Conservation (phyloP, 805 yeast species). For the Candida oleophila region DNA sequence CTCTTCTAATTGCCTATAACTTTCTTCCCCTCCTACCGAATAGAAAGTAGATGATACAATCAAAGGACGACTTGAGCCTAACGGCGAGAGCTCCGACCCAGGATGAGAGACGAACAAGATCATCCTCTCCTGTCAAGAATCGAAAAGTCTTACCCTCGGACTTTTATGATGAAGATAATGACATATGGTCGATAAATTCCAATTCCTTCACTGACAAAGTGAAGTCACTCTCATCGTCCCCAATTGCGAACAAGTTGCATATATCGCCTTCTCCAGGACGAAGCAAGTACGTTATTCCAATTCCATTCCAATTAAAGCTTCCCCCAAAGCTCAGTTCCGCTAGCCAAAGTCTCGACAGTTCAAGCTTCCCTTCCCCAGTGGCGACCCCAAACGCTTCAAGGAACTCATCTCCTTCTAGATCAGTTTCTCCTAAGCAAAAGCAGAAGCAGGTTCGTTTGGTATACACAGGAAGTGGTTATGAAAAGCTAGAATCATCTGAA, state of each 20-base stretch:
- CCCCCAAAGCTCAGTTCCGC: constrained; percentile 40
- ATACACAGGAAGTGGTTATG: constrained; percentile 37
- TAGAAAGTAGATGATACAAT: constrained; percentile 4
- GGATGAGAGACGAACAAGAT: constrained; percentile 28
- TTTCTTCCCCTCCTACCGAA: too few relatives aligned
- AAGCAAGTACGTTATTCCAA: constrained; percentile 36
- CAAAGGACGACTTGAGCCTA: constrained; percentile 10
- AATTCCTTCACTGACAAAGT: constrained; percentile 24
- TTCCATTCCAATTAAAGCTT: constrained; percentile 39
- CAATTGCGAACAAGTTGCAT: constrained; percentile 36
- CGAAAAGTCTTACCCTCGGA: constrained; percentile 21
- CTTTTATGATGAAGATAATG: constrained; percentile 18
- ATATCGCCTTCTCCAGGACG: constrained; percentile 21
- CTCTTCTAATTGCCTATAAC: too few relatives aligned
- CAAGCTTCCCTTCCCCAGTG: constrained; percentile 14
- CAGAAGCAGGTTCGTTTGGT: constrained; percentile 19
- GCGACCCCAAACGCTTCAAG: constrained; percentile 6
- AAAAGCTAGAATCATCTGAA: constrained; percentile 27
- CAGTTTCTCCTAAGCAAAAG: constrained; percentile 11
- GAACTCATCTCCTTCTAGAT: constrained; percentile 13
- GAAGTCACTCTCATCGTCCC: constrained; percentile 30
- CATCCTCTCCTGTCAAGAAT: constrained; percentile 34
- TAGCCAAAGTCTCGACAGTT: constrained; percentile 13
- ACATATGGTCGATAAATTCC: constrained; percentile 22
- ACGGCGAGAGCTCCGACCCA: constrained; percentile 5